These are phyloP conservation scores for Alopecurus myosuroides DNA, from an alignment of 176 grass and related monocot species.

Conservation along the genomic window DNA sequence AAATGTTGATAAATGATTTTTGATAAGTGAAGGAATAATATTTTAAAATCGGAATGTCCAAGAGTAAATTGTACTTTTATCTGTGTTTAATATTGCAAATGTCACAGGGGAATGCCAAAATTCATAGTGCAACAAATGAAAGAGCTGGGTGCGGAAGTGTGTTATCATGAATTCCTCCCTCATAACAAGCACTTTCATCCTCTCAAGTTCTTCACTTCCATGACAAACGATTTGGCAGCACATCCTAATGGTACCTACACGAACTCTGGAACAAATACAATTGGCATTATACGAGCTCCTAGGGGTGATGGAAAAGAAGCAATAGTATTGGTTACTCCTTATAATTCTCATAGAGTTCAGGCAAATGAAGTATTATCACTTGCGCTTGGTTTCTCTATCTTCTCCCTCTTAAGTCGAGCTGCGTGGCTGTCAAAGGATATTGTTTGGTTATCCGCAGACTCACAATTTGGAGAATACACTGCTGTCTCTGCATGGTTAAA, in stretches of 20 bases:
- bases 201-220: constrained; percentile 80
- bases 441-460: constrained; percentile 84
- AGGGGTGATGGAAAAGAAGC: constrained; percentile 96
- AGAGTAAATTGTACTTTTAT: not conserved
- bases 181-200: constrained; percentile 49
- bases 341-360: constrained; percentile 57
- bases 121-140: constrained; percentile 60
- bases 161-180: constrained; percentile 72
- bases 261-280: constrained; percentile 56
- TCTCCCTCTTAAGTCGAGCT: constrained; percentile 72
- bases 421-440: constrained; percentile 91
- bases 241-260: constrained; percentile 33
- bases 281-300: constrained; percentile 86
- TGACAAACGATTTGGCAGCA: constrained; percentile 22
- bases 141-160: constrained; percentile 72
- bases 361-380: constrained; percentile 68
- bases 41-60: not conserved
- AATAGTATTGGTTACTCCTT: constrained; percentile 90
- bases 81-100: constrained; percentile 3
- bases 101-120: constrained; percentile 54
- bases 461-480: constrained; percentile 76
- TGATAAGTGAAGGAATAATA: not conserved
- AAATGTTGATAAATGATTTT: not conserved
- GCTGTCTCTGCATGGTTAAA: constrained; percentile 87
- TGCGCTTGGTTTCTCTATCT: constrained; percentile 81